A percentile compares a stretch with the other conserved stretches of the same genome.
These are phyloP conservation scores for Wallacemonas rigidus DNA, from an alignment of 208 protist species.

Conservation along the genomic window DNA sequence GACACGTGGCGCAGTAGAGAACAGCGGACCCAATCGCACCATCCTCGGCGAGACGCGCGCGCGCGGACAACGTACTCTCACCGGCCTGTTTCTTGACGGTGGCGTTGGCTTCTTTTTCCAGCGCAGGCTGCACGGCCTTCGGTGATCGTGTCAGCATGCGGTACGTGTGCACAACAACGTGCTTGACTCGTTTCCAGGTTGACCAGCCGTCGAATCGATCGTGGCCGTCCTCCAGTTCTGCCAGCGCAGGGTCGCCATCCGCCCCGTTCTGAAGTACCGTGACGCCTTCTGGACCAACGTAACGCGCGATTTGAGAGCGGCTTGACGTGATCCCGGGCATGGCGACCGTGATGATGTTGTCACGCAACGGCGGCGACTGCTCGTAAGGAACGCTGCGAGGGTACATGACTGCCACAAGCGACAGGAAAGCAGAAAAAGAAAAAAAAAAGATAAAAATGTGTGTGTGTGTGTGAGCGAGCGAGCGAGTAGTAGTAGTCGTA, in stretches of 20 bases:
- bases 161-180: constrained; percentile 2
- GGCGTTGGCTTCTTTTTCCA: not conserved
- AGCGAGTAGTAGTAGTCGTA: not conserved
- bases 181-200: not conserved
- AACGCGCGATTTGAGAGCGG: constrained; percentile 66
- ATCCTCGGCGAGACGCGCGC: not conserved
- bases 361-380: constrained; percentile 46
- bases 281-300: constrained; percentile 60
- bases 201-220: constrained; percentile 13
- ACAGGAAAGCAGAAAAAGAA: not conserved
- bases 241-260: constrained; percentile 26
- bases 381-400: constrained; percentile 61
- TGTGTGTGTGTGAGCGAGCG: not conserved
- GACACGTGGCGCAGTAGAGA: constrained; percentile 59
- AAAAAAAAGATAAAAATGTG: too few relatives aligned
- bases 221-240: not conserved
- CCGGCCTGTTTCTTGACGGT: not conserved
- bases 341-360: constrained; percentile 83
- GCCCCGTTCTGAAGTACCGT: constrained; percentile 67
- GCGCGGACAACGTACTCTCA: not conserved
- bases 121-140: not conserved
- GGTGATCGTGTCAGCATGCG: not conserved
- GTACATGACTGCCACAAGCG: constrained; percentile 34
- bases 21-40: constrained; percentile 30
- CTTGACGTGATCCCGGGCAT: constrained; percentile 74